A percentile compares a stretch with the other conserved stretches of the same genome.
phyloP scores from a whole-genome alignment of 192 early-diverging fungal species.

The Helicostylum pulchrum region DNA sequence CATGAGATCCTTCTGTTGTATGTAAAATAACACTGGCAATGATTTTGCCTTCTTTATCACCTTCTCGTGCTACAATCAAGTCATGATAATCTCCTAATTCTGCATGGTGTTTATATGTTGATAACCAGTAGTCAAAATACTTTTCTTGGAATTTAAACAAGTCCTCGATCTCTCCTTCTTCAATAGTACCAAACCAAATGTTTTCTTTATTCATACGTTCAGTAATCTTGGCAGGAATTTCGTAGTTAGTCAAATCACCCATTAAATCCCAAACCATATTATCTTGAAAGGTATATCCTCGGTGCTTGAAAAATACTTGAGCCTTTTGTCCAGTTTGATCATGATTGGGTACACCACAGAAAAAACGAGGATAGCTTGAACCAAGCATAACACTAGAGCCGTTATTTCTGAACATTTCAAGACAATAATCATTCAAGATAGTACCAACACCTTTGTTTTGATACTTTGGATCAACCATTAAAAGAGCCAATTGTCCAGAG shows the following conservation, averaged over 20 bases:
- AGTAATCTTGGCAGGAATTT: constrained; percentile 16
- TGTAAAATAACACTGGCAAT: constrained; percentile 24
- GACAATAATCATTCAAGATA: constrained; percentile 11
- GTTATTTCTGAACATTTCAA: constrained; percentile 14
- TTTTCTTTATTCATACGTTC: constrained; percentile 32
- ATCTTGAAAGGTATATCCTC: constrained; percentile 26
- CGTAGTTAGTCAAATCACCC: constrained; percentile 28
- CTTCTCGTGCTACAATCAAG: constrained; percentile 32
- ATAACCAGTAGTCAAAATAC: constrained; percentile 35
- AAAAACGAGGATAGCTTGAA: constrained; percentile 38
- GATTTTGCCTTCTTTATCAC: constrained; percentile 16
- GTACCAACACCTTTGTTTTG: constrained; percentile 30
- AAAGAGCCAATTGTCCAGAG: constrained; percentile 28
- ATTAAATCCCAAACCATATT: constrained; percentile 26
- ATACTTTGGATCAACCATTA: constrained; percentile 28
- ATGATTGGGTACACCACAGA: constrained; percentile 33
- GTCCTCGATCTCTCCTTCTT: constrained; percentile 18
- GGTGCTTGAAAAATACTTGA: constrained; percentile 23
- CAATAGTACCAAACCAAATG: constrained; percentile 28
- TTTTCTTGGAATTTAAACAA: constrained; percentile 29
- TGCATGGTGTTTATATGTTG: constrained; percentile 36
- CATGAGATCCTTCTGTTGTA: constrained; percentile 27
- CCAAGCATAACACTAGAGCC: constrained; percentile 17
- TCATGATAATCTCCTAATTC: constrained; percentile 35
- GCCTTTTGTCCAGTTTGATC: constrained; percentile 16